Evolutionary conservation across 306 rosid species (phyloP).

Genomic region (Cicer chorassanicum): DNA sequence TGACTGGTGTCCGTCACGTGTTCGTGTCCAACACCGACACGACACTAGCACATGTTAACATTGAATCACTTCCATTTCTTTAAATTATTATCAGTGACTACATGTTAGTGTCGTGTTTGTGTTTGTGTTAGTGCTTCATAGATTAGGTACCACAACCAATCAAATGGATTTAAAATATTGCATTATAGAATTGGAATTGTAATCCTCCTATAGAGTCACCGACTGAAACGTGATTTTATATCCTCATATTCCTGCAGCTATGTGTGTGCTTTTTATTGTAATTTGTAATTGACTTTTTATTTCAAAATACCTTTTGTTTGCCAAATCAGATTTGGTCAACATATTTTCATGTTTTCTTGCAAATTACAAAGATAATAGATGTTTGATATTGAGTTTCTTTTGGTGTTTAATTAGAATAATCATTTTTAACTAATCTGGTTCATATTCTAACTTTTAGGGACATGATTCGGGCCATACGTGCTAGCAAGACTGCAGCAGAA

Average conservation of each 20-base stretch:
- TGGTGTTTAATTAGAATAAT: conserved; percentile 10
- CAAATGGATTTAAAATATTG: conserved; percentile 16
- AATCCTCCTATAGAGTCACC: not conserved
- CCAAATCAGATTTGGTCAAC: conserved; percentile 29
- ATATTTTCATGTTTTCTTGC: conserved; percentile 27
- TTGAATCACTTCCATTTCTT: no score
- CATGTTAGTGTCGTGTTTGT: no score
- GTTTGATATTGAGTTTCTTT: conserved; percentile 9
- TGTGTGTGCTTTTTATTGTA: conserved; percentile 3
- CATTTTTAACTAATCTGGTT: conserved; percentile 39
- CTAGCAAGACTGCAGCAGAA: conserved; percentile 99
- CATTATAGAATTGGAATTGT: conserved; percentile 28
- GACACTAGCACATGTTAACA: no score
- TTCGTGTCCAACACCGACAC: no score
- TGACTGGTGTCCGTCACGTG: no score
- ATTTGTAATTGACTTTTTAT: conserved; percentile 28
- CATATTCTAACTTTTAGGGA: conserved; percentile 66
- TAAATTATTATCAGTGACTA: no score
- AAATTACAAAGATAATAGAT: conserved; percentile 25
- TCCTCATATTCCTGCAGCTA: conserved; percentile 33
- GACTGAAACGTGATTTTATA: not conserved
- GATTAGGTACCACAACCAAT: not conserved
- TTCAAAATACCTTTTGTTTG: conserved; percentile 25
- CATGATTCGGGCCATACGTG: conserved; percentile 98
- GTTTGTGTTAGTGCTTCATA: no score